Evolutionary conservation across 1,139 yeast genomes (phyloP).

Genomic region (Saccharomyces hybrid): DNA sequence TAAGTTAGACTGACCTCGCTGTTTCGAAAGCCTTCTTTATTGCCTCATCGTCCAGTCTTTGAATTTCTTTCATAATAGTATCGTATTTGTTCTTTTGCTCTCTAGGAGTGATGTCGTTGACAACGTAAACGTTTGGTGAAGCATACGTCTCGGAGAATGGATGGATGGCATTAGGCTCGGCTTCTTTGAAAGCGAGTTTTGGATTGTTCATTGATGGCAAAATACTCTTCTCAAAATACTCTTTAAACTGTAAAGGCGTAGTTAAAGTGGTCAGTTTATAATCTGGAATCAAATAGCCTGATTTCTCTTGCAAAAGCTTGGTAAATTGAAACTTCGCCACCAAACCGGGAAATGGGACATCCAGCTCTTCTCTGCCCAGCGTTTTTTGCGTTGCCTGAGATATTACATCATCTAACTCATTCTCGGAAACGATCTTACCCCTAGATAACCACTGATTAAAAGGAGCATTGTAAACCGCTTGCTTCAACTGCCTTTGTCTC

Average conservation of each 20-base stretch:
- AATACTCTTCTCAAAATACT: conserved; percentile 40
- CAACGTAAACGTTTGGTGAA: conserved; percentile 44
- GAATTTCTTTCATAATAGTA: conserved; percentile 19
- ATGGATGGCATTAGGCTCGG: conserved; percentile 70
- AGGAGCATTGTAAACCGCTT: conserved; percentile 5
- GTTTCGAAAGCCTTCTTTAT: conserved; percentile 34
- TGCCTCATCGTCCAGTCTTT: conserved; percentile 35
- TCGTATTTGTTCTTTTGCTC: conserved; percentile 38
- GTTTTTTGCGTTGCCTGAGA: conserved; percentile 9
- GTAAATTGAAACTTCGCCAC: conserved; percentile 50
- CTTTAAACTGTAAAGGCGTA: conserved; percentile 40
- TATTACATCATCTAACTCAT: conserved; percentile 24
- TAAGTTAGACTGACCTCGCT: conserved; percentile 16
- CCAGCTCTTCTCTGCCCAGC: conserved; percentile 1
- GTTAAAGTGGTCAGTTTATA: conserved; percentile 45
- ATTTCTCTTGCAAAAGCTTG: conserved; percentile 49
- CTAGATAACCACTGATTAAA: conserved; percentile 34
- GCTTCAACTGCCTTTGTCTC: conserved; percentile 10
- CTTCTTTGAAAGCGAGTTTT: conserved; percentile 44
- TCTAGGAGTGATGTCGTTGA: conserved; percentile 36
- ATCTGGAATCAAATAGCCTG: conserved; percentile 67
- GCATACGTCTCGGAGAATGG: conserved; percentile 42
- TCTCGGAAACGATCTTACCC: conserved; percentile 20
- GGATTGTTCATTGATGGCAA: conserved; percentile 32
- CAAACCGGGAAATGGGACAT: conserved; percentile 38